Evolutionary conservation across 176 grass and related monocot species (phyloP), one percentile per base, ranked within the genome.

Genomic region (Eleusine indica): DNA sequence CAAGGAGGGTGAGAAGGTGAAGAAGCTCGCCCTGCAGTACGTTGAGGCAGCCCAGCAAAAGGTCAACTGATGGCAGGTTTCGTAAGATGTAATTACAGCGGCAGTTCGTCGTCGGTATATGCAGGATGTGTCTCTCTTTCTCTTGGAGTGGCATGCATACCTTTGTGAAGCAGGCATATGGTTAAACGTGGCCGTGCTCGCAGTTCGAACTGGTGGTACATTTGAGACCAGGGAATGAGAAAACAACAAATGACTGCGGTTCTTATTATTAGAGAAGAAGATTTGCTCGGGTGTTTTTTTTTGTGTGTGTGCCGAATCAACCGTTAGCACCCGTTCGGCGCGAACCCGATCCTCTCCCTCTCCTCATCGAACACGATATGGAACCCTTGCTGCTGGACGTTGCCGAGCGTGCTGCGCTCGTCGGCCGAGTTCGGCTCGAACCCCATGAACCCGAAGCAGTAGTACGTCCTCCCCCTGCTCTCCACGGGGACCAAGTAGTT

Each of bases 1-100:
- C 79, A 96, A 96, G 80, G 93, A 94, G 61, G 89, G 96, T 9
- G 96, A 99, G n/a, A 99, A 96, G 85, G 96, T 99, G 64, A 99
- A 92, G 81, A 96, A 83, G 53, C 91, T 99, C 5, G 91, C 93
- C 1, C 87, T 94, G 25, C 96, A 99, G 88, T 96, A 99, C 80
- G 87, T 87, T 41, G 96, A 96, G 63, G 80, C 93, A 28, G 87
- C 93, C 53, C 96, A 91, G 77, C 80, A 90, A 46, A 91, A 86
- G 78, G 35, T 87, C 19, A 90, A 5, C 57, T 88, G 79, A 82
- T 42, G 44, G 7, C 3, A 43, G 28, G 21, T 41, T 68, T 71
- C 42, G 66, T 78, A 71, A 70, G 22, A 35, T 68, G 58, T 15
- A 62, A 13, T 11, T 44, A 17, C 16, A 47, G 51, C 46, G 0